Conservation (phyloP, 2,329 filamentous ascomycete species). For the Arthrobotrys conoides region DNA sequence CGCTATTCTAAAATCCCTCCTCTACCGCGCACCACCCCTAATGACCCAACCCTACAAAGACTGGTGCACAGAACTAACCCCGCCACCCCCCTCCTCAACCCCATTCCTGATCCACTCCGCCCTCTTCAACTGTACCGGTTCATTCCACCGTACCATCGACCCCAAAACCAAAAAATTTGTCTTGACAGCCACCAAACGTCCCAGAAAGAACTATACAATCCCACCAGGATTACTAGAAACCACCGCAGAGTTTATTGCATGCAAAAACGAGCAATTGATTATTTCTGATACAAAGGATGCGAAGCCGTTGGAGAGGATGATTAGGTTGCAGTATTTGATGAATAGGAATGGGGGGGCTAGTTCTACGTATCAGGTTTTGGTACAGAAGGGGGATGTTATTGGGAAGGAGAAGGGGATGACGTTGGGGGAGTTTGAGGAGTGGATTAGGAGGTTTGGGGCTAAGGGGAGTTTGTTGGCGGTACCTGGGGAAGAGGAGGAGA, state of each 20-base stretch:
- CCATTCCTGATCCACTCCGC: conserved; percentile 16
- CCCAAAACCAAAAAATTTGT: neutral
- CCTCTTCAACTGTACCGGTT: conserved; percentile 9
- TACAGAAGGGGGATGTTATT: neutral
- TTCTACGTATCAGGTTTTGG: neutral
- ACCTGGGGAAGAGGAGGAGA: neutral
- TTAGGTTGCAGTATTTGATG: neutral
- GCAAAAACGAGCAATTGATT: neutral
- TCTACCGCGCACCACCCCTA: neutral
- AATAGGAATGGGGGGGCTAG: neutral
- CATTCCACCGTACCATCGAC: neutral
- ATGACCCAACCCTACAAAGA: neutral
- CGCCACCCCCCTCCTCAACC: neutral
- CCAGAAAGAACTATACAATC: neutral
- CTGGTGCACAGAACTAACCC: neutral
- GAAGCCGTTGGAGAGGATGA: neutral
- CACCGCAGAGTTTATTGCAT: neutral
- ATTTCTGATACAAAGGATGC: neutral
- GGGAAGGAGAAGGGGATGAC: conserved; percentile 9
- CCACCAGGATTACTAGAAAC: neutral
- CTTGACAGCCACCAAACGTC: neutral
- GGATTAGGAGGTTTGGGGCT: neutral
- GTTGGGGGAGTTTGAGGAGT: neutral
- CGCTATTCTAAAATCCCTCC: neutral
- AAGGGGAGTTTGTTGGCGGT: neutral